phyloP scores from a whole-genome alignment of 2,329 filamentous ascomycete species.

The Monilinia fructicola region DNA sequence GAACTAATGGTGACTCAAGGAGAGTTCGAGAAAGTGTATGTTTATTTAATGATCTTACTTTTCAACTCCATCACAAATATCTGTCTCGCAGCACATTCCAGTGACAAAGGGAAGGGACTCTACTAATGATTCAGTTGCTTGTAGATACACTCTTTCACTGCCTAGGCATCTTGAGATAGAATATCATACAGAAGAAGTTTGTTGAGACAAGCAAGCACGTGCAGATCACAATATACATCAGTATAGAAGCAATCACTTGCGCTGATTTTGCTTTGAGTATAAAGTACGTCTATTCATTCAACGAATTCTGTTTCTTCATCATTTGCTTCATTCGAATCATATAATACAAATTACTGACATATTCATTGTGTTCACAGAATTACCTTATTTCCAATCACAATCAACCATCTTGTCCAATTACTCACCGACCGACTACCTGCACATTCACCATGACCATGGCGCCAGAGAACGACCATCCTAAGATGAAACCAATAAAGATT shows the following conservation, averaged over 20 bases:
- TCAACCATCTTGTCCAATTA: not conserved
- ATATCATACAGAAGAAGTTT: not conserved
- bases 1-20: not conserved
- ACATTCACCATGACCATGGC: slow-evolving; percentile 14
- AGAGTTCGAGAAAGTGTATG: not conserved
- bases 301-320: not conserved
- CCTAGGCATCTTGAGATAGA: not conserved
- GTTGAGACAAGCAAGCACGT: not conserved
- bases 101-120: not conserved
- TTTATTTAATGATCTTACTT: not conserved
- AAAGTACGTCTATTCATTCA: not conserved
- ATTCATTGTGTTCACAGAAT: not conserved
- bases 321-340: not conserved
- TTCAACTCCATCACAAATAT: not conserved
- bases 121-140: not conserved
- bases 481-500: not conserved
- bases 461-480: not conserved
- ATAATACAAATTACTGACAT: not conserved
- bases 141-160: slow-evolving; percentile 2
- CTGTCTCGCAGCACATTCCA: not conserved
- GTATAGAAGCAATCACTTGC: slow-evolving; percentile 5
- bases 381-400: not conserved
- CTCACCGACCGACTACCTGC: not conserved
- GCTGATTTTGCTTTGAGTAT: slow-evolving; percentile 5
- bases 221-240: not conserved